Evolutionary conservation across 2,329 filamentous ascomycete species (phyloP), one percentile per base, ranked within the genome.

Genomic region (Ceratocystis papillata): DNA sequence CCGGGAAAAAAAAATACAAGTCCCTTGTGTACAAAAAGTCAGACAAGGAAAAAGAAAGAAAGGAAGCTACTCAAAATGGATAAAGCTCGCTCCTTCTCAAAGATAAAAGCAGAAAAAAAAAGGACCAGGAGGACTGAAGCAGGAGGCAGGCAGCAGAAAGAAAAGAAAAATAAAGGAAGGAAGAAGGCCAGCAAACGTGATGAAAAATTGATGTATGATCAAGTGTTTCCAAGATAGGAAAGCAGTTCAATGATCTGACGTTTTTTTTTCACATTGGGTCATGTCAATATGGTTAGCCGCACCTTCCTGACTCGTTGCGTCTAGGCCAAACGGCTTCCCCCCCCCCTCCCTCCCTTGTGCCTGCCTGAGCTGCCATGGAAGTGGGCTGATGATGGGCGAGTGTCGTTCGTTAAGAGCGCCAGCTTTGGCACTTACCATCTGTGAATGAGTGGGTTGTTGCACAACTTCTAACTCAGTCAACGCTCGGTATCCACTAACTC

Each of bases 371-470:
- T 61, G n/a, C 37, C 41, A 30, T 45, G 45, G 57, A 67, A 67
- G 62, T 67, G 65, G 65, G 65, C 65, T 67, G 65, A 67, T 67
- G 41, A 64, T 67, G 65, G 55, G 46, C 37, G 30, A 67, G 65
- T 67, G 65, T 67, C 65, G 65, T 67, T 67, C 65, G 65, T 67
- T 67, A 62, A 62, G 41, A 46, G 8, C n/a, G 17, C 5, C n/a
- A 17, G 28, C 33, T 55, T 64, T 64, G 55, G 62, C 53, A 67
- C 65, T 41, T 22, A 15, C 53, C 61, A 37, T 28, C 41, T 25
- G 2, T 28, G 22, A 53, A 25, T 62, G 60, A 30, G 41, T 61
- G n/a, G 59, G 59, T 44, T 45, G 45, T 46, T 62, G 60, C 41
- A 48, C 41, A 33, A 25, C 44, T 28, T 62, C 25, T 30, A 17